Evolutionary conservation across 306 rosid genomes (phyloP).

Genomic region (Vigna unguiculata): DNA sequence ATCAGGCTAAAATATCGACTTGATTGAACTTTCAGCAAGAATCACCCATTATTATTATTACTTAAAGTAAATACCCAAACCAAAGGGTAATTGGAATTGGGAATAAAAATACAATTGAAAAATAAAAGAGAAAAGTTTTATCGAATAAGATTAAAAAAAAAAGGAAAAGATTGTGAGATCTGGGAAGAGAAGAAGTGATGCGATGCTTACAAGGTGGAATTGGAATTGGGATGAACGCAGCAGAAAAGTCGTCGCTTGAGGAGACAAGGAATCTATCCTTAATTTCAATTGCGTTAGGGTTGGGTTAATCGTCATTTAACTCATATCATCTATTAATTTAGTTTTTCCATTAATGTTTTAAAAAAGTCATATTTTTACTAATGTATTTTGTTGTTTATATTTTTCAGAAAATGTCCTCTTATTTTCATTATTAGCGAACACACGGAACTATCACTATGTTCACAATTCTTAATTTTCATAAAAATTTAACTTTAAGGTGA

Average conservation of each 20-base stretch:
- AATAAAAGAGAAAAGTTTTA: background rate
- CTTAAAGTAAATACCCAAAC: background rate
- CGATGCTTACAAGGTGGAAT: background rate
- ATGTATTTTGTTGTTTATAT: too few species aligned
- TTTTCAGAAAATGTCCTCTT: too few species aligned
- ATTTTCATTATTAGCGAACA: too few species aligned
- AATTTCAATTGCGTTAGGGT: background rate
- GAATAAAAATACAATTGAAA: background rate
- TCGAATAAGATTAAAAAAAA: background rate
- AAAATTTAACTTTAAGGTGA: too few species aligned
- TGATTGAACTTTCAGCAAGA: background rate
- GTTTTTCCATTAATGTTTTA: too few species aligned
- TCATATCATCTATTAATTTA: too few species aligned
- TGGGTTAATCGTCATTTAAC: background rate
- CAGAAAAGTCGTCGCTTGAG: slow-evolving; percentile 31
- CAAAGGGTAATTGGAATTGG: background rate
- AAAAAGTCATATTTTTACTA: too few species aligned
- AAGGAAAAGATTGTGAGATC: slow-evolving; percentile 20
- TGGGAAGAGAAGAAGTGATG: background rate
- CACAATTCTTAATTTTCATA: too few species aligned
- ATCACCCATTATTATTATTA: background rate
- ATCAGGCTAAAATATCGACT: background rate
- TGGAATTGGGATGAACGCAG: background rate
- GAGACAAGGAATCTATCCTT: background rate
- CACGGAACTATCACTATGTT: too few species aligned